Conservation (phyloP, 2,329 filamentous ascomycete species). For the Passalora sequoiae region DNA sequence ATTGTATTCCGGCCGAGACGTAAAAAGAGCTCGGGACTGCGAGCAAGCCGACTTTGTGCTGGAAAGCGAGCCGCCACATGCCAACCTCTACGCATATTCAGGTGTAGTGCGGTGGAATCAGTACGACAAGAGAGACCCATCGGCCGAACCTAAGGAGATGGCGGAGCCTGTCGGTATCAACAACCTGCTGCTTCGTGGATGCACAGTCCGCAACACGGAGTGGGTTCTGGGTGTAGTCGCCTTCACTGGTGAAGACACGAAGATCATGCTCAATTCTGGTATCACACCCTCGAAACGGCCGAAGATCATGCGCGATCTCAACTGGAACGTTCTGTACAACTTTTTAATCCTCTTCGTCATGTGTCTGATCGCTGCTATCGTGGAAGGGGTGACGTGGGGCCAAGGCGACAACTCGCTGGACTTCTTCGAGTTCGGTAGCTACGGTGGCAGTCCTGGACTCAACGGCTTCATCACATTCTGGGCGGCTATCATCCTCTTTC, state of each 20-base stretch:
- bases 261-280: conserved; percentile 98
- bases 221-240: conserved; percentile 90
- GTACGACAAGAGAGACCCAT: conserved; percentile 56
- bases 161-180: conserved; percentile 91
- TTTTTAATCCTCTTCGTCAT: conserved; percentile 84
- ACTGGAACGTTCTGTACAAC: conserved; percentile 97
- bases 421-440: conserved; percentile 79
- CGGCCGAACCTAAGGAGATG: conserved; percentile 67
- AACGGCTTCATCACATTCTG: conserved; percentile 96
- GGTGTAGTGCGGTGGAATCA: conserved; percentile 86
- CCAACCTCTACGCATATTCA: conserved; percentile 93
- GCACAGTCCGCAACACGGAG: conserved; percentile 89
- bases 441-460: conserved; percentile 61
- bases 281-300: conserved; percentile 92
- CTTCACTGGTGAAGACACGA: conserved; percentile 93
- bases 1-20: conserved; percentile 72
- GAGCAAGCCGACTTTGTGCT: conserved; percentile 82
- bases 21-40: conserved; percentile 88
- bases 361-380: conserved; percentile 79
- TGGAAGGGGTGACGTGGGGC: conserved; percentile 78
- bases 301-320: conserved; percentile 84
- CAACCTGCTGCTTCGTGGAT: conserved; percentile 88
- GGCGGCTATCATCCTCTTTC: conserved; percentile 89
- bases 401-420: conserved; percentile 67
- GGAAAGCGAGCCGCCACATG: conserved; percentile 84